Conservation (phyloP, 75 land plant genomes). For the Gnetum montanum region DNA sequence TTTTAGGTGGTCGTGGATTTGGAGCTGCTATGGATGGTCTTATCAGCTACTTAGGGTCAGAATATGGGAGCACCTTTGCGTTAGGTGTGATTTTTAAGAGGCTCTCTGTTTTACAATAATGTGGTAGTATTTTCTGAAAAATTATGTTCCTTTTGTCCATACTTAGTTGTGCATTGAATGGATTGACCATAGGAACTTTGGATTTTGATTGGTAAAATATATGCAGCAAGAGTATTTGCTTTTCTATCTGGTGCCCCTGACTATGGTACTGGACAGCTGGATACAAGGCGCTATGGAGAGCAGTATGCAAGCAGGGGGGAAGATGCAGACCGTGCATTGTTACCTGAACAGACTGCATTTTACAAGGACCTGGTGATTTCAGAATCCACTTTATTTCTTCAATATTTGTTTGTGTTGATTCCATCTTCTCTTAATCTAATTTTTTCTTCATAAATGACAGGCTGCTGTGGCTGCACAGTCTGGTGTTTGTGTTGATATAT, state of each 20-base stretch:
- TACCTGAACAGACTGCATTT: constrained; percentile 97
- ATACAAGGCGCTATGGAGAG: constrained; percentile 94
- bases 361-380: constrained; percentile 80
- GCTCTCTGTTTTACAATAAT: no score
- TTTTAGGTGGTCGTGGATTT: constrained; percentile 94
- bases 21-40: constrained; percentile 95
- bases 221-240: constrained; percentile 91
- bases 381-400: background rate
- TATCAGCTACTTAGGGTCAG: constrained; percentile 80
- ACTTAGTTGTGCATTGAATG: no score
- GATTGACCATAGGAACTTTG: no score
- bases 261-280: constrained; percentile 96
- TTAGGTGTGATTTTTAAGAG: constrained; percentile 63
- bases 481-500: constrained; percentile 97
- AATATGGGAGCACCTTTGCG: constrained; percentile 93
- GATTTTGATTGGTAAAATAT: background rate
- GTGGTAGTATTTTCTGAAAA: no score
- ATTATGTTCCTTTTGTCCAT: no score
- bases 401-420: background rate
- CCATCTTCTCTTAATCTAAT: background rate
- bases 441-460: constrained; percentile 41
- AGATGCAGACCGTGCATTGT: constrained; percentile 95
- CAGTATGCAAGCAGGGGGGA: constrained; percentile 98
- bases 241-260: constrained; percentile 99
- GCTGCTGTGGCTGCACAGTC: constrained; percentile 95